Evolutionary conservation across 345 rosid species (phyloP).

Genomic region (Citrus trifoliata): DNA sequence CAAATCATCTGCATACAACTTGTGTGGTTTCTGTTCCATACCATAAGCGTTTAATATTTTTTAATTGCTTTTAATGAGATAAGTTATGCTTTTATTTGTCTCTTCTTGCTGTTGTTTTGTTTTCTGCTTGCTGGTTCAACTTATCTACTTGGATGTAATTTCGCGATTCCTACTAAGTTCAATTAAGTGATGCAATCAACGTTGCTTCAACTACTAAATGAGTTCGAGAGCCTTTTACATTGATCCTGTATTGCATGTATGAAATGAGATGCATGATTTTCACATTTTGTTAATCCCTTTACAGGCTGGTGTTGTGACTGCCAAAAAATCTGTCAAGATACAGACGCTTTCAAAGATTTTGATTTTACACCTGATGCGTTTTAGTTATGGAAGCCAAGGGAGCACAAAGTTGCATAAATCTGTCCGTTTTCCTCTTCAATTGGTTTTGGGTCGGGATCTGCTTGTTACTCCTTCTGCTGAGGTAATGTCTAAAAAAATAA

Average conservation of each 20-base stretch:
- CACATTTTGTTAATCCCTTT: conserved; percentile 11
- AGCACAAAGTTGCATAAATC: conserved; percentile 87
- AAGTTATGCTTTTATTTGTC: background rate
- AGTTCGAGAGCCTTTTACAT: background rate
- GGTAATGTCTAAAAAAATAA: conserved; percentile 32
- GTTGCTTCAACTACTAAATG: background rate
- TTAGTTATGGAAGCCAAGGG: conserved; percentile 88
- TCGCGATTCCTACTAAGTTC: background rate
- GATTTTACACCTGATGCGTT: conserved; percentile 94
- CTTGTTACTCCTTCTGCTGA: conserved; percentile 60
- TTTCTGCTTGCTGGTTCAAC: background rate
- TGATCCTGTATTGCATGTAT: background rate
- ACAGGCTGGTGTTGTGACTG: conserved; percentile 81
- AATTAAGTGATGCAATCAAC: background rate
- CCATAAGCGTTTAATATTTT: background rate
- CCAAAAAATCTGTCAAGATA: conserved; percentile 78
- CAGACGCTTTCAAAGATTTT: conserved; percentile 78
- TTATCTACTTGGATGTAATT: background rate
- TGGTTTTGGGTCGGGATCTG: conserved; percentile 61
- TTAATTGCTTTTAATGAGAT: background rate
- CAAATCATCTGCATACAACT: background rate
- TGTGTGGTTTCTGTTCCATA: background rate
- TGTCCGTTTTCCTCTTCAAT: conserved; percentile 78
- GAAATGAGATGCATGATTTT: background rate
- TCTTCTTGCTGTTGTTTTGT: background rate